Evolutionary conservation across 202 grass and related monocot species (phyloP).

Genomic region (Carex arenaria): DNA sequence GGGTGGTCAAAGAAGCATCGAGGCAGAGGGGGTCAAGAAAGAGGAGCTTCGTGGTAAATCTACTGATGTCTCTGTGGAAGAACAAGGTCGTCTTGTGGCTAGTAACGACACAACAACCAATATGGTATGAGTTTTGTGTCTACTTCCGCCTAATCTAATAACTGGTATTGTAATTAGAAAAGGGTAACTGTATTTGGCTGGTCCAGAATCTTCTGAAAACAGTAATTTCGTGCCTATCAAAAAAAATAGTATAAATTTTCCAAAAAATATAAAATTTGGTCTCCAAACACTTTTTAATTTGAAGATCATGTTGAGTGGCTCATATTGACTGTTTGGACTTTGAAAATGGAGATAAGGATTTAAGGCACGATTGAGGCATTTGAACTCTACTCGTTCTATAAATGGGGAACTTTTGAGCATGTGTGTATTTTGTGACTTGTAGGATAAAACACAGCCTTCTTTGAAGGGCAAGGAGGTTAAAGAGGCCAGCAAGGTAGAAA

Average conservation of each 20-base stretch:
- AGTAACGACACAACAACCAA: neutral
- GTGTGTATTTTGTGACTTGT: conserved; percentile 20
- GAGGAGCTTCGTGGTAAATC: conserved; percentile 12
- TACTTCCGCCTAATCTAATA: neutral
- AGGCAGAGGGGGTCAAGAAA: conserved; percentile 15
- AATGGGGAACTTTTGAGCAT: neutral
- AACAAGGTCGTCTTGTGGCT: neutral
- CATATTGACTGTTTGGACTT: too few relatives aligned
- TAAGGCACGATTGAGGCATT: too few relatives aligned
- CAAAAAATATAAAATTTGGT: too few relatives aligned
- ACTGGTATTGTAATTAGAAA: neutral
- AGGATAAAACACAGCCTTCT: conserved; percentile 32
- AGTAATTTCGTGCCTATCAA: too few relatives aligned
- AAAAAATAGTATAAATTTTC: too few relatives aligned
- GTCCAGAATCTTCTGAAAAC: too few relatives aligned
- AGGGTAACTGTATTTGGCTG: too few relatives aligned
- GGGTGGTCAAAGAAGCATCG: neutral
- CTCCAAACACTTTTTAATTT: too few relatives aligned
- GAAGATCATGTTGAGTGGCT: too few relatives aligned
- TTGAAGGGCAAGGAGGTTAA: neutral
- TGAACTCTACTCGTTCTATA: neutral
- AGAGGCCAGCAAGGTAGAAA: conserved; percentile 23
- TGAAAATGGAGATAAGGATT: too few relatives aligned
- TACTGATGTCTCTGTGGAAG: neutral
- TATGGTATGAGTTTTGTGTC: neutral